Base-by-base conservation (phyloP, 495 filamentous ascomycete genomes). In the Penicillium subrubescens region DNA sequence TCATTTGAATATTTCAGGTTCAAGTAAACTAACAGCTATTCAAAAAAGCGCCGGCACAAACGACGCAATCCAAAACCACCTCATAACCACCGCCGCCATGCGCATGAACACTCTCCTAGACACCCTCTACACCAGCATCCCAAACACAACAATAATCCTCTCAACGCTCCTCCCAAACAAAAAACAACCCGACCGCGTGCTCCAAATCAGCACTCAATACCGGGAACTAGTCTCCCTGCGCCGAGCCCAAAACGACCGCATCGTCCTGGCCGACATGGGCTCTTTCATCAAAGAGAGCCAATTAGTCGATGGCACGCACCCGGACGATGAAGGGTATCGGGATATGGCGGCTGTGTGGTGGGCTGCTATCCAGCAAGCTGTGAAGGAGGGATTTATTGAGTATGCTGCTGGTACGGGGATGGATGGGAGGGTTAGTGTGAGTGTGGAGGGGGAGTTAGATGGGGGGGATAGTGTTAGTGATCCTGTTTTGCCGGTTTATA, bases 321-420 rank as follows among this genome's bases (percentile, higher is more conserved):
- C 85, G 0, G 81, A 70, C 17, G 80, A 84, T 44, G 59, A 23
- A 0, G 85, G 84, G 11, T 87, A 87, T 53, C 62, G 68, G 61
- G 78, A 81, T 67, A 86, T 88, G 85, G 82, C 84, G 11, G 66
- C 76, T 2, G 72, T 87, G 0, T 88, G 80, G 79, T 83, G 74
- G 68, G 69, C 66, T 0, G 83, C 76, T 5, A 71, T 87, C 19
- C 64, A 59, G 15, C 37, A 52, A 61, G 81, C 65, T 57, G 65
- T 66, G 50, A 59, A n/a, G 0, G 71, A 75, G 51, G 63, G 59
- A 12, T 54, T 73, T 39, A 50, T 73, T 15, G 52, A 66, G 54
- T 27, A 48, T 4, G 59, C 59, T 21, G 33, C 7, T 17, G 15
- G n/a, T 27, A 60, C 59, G 46, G 19, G 46, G 19, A 61, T 60